Base-by-base conservation (phyloP, 2,329 filamentous ascomycete species). In the Metarhizium brunneum region DNA sequence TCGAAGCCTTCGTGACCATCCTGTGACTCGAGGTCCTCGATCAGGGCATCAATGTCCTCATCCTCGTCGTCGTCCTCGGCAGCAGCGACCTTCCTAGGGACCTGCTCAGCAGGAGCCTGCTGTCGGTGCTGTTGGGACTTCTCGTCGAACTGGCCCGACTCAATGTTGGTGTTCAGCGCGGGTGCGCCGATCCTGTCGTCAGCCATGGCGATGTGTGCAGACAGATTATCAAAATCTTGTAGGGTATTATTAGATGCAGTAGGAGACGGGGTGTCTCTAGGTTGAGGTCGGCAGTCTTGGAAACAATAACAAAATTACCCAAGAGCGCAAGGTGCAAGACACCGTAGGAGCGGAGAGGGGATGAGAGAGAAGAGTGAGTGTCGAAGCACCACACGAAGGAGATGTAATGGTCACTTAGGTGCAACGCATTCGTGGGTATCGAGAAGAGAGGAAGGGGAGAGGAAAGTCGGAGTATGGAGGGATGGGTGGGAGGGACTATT, bases 11-110 rank as follows among this genome's bases (percentile, higher is more conserved):
- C 79, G 62, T 85, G 83, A 55, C 86, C 88, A 71, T 94, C 89
- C 64, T 90, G 79, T 47, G 86, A 90, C 74, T 94, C 87, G 62
- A 95, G 85, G 65, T 94, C 90, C 70, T 91, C 87, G 63, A 95
- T 95, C 66, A 95, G 79, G 66, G 85, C 84, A 68, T 95, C 88
- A 63, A 95, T 90, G 69, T 92, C 87, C 74, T 90, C 87, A 65
- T 90, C 87, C 35, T 74, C 69, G 49, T 88, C 87, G 25, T 91
- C 86, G 51, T 89, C 86, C 6, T 85, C 84, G 52, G 66, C 68
- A 65, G 74, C 76, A 57, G 25, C 25, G 25, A 67, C 64, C 65
- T 73, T 71, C 66, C 70, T 69, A 47, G 69, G 60, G 50, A 68
- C 62, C 43, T 66, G 65, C 58, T 69, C 66, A 56, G 71, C 60